Evolutionary conservation across 371 early-diverging fungal species (phyloP), one percentile per base, ranked within the genome.

Genomic region (Basidiobolus heterosporus): DNA sequence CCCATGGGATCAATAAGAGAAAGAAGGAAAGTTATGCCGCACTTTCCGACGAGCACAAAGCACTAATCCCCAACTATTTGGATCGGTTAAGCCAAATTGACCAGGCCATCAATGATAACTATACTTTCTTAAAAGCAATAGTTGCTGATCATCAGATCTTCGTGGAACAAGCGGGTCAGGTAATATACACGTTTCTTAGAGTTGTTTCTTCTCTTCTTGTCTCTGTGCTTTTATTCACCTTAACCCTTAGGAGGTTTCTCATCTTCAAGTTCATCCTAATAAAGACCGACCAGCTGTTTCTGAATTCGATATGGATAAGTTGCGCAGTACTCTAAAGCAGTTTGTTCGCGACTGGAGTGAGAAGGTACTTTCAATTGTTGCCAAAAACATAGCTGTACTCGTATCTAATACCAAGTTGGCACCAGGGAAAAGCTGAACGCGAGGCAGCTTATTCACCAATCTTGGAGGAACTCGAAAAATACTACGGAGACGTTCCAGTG

Each of bases 291-390:
- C 72, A n/a, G 67, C 67, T 17, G 72, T 77, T 9, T 58, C 74
- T 2, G 74, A 80, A 20, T 59, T 58, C 44, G 85, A 90, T 48
- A 82, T 90, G 80, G 90, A 89, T 58, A 86, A 85, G 65, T 78
- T 91, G 3, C 72, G 80, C 22, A 80, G 78, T 48, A 91, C 90
- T 1, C 58, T 95, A 47, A 80, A 83, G 53, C 90, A 88, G 58
- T 84, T 92, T 67, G 89, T 88, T 21, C 69, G 96, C 35, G 96
- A 95, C 57, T 95, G 96, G 96, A 68, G 84, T 6, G 74, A 44
- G 21, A 82, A 78, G 53, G 70, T 70, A 67, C 22, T 11, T 37
- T 6, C 7, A 21, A 11, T 22, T 7, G 17, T 42, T 18, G 41
- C 38, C 6, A 30, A 14, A 38, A 3, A 16, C n/a, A 21, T 42